Conservation (phyloP, 2,329 filamentous ascomycete genomes). For the Fusarium agapanthi region DNA sequence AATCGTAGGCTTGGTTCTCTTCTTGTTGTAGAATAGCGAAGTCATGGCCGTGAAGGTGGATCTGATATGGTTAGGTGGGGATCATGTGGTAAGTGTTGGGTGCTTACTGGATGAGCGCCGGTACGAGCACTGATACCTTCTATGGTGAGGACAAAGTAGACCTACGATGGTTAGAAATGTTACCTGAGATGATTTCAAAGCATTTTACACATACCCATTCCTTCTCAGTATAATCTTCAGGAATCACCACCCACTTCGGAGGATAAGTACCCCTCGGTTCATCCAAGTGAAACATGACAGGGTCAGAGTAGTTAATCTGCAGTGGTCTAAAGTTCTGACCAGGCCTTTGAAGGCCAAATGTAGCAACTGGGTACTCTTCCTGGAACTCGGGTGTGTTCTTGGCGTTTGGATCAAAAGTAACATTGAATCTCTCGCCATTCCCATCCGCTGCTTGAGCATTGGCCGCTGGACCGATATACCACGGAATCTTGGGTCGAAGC, state of each 20-base stretch:
- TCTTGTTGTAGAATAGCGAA: constrained; percentile 34
- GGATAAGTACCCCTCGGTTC: background rate
- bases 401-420: constrained; percentile 4
- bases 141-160: constrained; percentile 33
- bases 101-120: constrained; percentile 30
- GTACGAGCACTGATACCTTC: background rate
- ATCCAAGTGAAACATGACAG: constrained; percentile 22
- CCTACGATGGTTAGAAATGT: background rate
- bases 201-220: constrained; percentile 13
- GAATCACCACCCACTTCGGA: constrained; percentile 31
- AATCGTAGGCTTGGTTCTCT: constrained; percentile 11
- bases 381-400: background rate
- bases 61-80: background rate
- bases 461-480: constrained; percentile 31
- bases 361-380: constrained; percentile 17
- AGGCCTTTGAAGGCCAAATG: constrained; percentile 19
- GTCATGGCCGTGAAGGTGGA: constrained; percentile 39
- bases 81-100: rapidly evolving
- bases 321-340: constrained; percentile 14
- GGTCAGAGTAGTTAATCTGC: constrained; percentile 31
- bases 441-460: constrained; percentile 2
- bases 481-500: constrained; percentile 29
- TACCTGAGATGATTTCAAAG: rapidly evolving
- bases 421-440: constrained; percentile 27
- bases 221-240: constrained; percentile 28